Percentiles rank a stretch among this genome's conserved stretches.
Conservation (phyloP, 805 yeast genomes). For the Hanseniaspora lachancei region DNA sequence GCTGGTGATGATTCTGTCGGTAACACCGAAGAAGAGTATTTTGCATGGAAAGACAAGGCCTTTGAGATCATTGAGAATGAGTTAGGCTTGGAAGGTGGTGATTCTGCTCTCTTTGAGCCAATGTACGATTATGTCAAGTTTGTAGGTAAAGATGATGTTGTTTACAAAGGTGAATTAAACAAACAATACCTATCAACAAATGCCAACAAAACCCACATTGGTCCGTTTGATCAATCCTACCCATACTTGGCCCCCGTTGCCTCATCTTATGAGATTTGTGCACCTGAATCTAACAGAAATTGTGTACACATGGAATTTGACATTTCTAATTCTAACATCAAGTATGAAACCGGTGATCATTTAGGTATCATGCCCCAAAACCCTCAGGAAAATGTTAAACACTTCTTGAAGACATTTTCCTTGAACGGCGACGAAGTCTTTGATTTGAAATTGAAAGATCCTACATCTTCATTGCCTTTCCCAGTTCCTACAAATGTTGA, state of each 20-base stretch:
- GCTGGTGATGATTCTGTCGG: constrained; percentile 94
- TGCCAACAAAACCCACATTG: constrained; percentile 34
- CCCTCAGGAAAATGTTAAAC: constrained; percentile 57
- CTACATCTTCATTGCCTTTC: constrained; percentile 50
- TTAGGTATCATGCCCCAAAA: constrained; percentile 91
- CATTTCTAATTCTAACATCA: constrained; percentile 55
- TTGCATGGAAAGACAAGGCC: constrained; percentile 79
- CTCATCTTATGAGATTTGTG: constrained; percentile 56
- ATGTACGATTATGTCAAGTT: constrained; percentile 27
- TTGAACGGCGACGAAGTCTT: constrained; percentile 45
- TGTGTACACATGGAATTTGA: constrained; percentile 90
- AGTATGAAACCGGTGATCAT: constrained; percentile 92
- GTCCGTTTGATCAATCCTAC: constrained; percentile 69
- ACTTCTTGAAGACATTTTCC: constrained; percentile 51
- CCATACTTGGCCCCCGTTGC: constrained; percentile 69
- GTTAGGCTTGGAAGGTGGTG: constrained; percentile 65
- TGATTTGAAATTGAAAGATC: constrained; percentile 54
- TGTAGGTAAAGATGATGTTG: constrained; percentile 32
- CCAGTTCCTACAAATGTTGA: constrained; percentile 82
- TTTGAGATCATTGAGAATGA: constrained; percentile 52
- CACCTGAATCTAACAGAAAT: constrained; percentile 41
- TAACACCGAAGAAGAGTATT: constrained; percentile 85
- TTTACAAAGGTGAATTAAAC: constrained; percentile 75
- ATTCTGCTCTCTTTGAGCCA: constrained; percentile 58
- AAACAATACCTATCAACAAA: constrained; percentile 33